Percentiles rank a stretch among this genome's conserved stretches.
These are phyloP conservation scores for Puya raimondii DNA, from an alignment of 176 grass and related monocot species.

Conservation along the genomic window DNA sequence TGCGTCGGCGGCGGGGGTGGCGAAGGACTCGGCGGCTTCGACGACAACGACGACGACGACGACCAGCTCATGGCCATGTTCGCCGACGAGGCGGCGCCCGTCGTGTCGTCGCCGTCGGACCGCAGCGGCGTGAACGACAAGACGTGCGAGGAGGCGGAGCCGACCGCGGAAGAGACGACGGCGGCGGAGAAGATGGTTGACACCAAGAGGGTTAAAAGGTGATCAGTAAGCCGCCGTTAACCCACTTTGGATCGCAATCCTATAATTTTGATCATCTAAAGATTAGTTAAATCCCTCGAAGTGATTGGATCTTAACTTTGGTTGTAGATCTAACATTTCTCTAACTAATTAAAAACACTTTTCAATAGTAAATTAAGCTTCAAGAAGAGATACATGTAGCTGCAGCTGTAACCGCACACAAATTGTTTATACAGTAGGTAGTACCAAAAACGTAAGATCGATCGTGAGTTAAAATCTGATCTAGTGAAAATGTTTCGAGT, in stretches of 20 bases:
- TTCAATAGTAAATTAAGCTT: no score
- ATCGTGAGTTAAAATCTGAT: background rate
- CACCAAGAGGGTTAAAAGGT: constrained; percentile 90
- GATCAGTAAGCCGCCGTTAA: background rate
- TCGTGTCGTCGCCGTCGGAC: constrained; percentile 18
- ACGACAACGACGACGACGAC: constrained; percentile 7
- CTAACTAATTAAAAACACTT: no score
- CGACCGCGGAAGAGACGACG: constrained; percentile 5
- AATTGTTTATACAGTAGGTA: background rate
- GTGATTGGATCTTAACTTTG: no score
- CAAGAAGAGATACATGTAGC: no score
- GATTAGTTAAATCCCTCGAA: no score
- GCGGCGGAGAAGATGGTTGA: constrained; percentile 30
- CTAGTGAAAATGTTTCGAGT: background rate
- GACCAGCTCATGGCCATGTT: constrained; percentile 15
- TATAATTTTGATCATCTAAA: no score
- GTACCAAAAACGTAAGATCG: background rate
- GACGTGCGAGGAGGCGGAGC: constrained; percentile 26
- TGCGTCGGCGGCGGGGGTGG: no score
- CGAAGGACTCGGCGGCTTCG: background rate
- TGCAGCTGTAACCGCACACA: background rate
- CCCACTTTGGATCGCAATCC: background rate
- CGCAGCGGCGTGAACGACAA: constrained; percentile 11
- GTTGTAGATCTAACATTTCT: no score
- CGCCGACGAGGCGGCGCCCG: constrained; percentile 49